Percentiles rank a stretch among this genome's conserved stretches.
phyloP scores from a whole-genome alignment of 2,329 filamentous ascomycete genomes.

The Sporothrix schenckii region DNA sequence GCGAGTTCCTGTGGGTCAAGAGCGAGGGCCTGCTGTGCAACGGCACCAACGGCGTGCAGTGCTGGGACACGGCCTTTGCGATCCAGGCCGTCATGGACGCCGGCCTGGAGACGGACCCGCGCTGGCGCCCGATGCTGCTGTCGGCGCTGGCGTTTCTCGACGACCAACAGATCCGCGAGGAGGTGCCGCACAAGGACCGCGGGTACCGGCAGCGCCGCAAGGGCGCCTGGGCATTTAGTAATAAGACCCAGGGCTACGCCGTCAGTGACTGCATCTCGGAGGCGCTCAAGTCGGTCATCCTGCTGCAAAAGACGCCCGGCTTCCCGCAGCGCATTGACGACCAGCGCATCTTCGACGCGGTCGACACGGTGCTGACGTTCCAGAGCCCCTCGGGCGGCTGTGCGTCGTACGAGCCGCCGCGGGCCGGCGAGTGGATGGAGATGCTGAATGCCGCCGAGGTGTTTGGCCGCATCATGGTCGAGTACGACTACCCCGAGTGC shows the following conservation, averaged over 20 bases:
- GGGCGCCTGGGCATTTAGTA: slow-evolving; percentile 96
- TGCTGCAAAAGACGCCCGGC: slow-evolving; percentile 73
- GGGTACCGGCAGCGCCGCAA: slow-evolving; percentile 91
- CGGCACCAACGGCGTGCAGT: slow-evolving; percentile 96
- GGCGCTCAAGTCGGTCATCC: slow-evolving; percentile 81
- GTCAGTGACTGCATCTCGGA: slow-evolving; percentile 95
- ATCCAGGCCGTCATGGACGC: slow-evolving; percentile 82
- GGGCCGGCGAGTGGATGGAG: slow-evolving; percentile 78
- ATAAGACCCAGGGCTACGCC: slow-evolving; percentile 86
- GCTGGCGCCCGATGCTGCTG: slow-evolving; percentile 80
- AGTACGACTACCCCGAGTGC: slow-evolving; percentile 98
- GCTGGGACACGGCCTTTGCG: slow-evolving; percentile 91
- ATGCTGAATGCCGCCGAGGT: slow-evolving; percentile 93
- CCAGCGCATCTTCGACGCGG: slow-evolving; percentile 78
- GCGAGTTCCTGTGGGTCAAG: slow-evolving; percentile 91
- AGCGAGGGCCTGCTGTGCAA: slow-evolving; percentile 91
- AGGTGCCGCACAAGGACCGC: slow-evolving; percentile 72
- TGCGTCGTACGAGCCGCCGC: slow-evolving; percentile 83
- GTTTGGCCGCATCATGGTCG: slow-evolving; percentile 96
- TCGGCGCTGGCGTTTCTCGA: slow-evolving; percentile 86
- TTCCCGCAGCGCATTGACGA: slow-evolving; percentile 76
- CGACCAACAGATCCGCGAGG: slow-evolving; percentile 84
- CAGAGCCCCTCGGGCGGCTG: slow-evolving; percentile 86
- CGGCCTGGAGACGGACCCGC: slow-evolving; percentile 73
- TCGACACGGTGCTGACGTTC: slow-evolving; percentile 89